Percentiles rank a stretch among this genome's conserved stretches.
Evolutionary conservation across 495 filamentous ascomycete genomes (phyloP).

Genomic region (Echria macrotheca): DNA sequence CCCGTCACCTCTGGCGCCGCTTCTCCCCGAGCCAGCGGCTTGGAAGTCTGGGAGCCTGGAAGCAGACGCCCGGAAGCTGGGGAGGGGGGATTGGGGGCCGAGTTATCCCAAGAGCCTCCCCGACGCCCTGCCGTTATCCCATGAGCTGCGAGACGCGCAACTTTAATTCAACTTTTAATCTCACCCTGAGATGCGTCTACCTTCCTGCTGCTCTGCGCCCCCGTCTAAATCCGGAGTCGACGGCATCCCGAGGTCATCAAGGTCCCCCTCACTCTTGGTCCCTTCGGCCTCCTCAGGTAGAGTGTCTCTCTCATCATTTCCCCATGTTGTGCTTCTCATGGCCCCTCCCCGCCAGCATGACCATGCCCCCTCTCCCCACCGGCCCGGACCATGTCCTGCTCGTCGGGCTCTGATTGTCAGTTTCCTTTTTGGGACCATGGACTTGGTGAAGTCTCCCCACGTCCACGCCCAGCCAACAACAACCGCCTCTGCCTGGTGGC

Average conservation of each 20-base stretch:
- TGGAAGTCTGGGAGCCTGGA: too few relatives aligned
- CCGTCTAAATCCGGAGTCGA: neutral
- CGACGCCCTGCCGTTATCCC: slow-evolving; percentile 11
- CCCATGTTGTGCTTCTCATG: neutral
- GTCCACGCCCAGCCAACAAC: slow-evolving; percentile 10
- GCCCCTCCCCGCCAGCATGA: slow-evolving; percentile 1
- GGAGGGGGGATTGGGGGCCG: too few relatives aligned
- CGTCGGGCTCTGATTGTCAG: slow-evolving; percentile 13
- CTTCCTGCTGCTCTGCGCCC: neutral
- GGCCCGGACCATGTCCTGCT: slow-evolving; percentile 7
- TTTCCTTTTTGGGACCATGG: slow-evolving; percentile 20
- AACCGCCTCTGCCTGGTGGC: slow-evolving; percentile 11
- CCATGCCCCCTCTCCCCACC: slow-evolving; percentile 3
- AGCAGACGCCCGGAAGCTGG: too few relatives aligned
- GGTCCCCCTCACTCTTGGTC: neutral
- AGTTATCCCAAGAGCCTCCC: too few relatives aligned
- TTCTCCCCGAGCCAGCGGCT: too few relatives aligned
- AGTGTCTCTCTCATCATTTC: neutral
- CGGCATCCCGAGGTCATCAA: slow-evolving; percentile 2
- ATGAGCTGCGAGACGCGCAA: slow-evolving; percentile 11
- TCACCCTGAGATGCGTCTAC: slow-evolving; percentile 1
- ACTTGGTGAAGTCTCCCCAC: slow-evolving; percentile 11
- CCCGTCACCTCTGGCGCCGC: too few relatives aligned
- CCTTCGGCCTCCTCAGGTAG: slow-evolving; percentile 1
- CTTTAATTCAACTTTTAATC: slow-evolving; percentile 18